Base-by-base conservation (phyloP, 768 basidiomycete genomes). In the Suillus tomentosus region DNA sequence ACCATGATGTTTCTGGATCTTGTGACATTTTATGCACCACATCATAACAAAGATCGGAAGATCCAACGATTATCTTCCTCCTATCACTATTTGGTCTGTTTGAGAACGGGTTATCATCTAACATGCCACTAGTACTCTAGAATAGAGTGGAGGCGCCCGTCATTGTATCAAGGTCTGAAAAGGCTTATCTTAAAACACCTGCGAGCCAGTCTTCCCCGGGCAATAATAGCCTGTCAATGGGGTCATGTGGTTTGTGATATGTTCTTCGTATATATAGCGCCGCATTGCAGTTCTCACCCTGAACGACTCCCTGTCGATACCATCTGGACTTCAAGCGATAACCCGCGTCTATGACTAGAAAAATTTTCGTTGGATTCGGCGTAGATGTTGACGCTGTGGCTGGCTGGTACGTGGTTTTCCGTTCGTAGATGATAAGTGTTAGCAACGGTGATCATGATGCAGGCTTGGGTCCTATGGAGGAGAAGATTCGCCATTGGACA, bases 391-490 rank as follows among this genome's bases (percentile, higher is more conserved):
- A 91, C 63, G 87, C 88, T 6, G 88, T 89, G 1, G 83, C 87
- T 5, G 89, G 89, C 65, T 90, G 89, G 88, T 84, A 69, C 27
- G 37, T 60, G 22, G 14, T n/a, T 24, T 61, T 60, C 1, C 10
- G 22, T 36, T 62, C 13, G 17, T 13, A 55, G 19, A 62, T 40
- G n/a, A 58, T 24, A 37, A 51, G 17, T 17, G 34, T 58, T 5
- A 22, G 34, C 1, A 22, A 58, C 19, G 27, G 27, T 7, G 3
- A 19, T 58, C 3, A 42, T 31, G 1, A 19, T 27, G 10, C 62
- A 89, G 87, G 87, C 79, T 89, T 19, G 89, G 90, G 7, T 88
- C 87, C 0, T 90, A 91, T 69, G 89, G 89, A 4, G 90, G 89
- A 17, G 85, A 90, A 67, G 84, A 91, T 71, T 88, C 85, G 0